Evolutionary conservation across 305 asterid species (phyloP), one percentile per base, ranked within the genome.

Genomic region (Coffea humblotiana): DNA sequence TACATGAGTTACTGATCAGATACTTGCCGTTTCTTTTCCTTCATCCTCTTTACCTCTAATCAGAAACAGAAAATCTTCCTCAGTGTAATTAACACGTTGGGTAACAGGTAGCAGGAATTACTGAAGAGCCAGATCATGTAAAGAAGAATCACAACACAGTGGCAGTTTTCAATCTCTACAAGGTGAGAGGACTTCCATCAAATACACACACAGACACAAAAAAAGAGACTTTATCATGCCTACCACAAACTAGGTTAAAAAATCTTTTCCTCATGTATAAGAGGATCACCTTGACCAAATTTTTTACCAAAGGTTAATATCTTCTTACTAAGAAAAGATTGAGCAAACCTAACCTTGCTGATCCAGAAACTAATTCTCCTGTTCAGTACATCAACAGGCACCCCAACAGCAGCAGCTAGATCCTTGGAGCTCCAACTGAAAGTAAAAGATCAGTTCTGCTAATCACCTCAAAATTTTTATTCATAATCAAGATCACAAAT

Each of bases 331-430:
- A 58, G 2, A 23, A 27, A 37, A 75, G 2, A 37, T 1, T 10
- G 13, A 4, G 71, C 23, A 78, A 63, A 63, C 76, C 81, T 65
- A 77, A 93, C 99, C 97, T 95, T 95, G 97, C 93, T 93, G 84
- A 90, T 89, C 99, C 99, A 95, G 86, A 93, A 92, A 85, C 84
- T 86, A 82, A 93, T 92, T 84, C 94, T 91, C 88, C 95, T 86
- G 74, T 87, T 89, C 88, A 95, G 85, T 83, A 92, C 89, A 90
- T 95, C 97, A 70, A 85, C 85, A 27, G 98, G 95, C 74, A 93
- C 93, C 63, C 99, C 98, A 83, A 94, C 91, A 75, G 91, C 92
- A 70, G 88, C 92, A 43, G 98, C 97, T 82, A 96, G 97, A 85
- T 89, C 82, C 86, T 86, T 89, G 83, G 98, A 89, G 76, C 87